Evolutionary conservation across 768 basidiomycete species (phyloP).

Genomic region (Piloderma croceum): DNA sequence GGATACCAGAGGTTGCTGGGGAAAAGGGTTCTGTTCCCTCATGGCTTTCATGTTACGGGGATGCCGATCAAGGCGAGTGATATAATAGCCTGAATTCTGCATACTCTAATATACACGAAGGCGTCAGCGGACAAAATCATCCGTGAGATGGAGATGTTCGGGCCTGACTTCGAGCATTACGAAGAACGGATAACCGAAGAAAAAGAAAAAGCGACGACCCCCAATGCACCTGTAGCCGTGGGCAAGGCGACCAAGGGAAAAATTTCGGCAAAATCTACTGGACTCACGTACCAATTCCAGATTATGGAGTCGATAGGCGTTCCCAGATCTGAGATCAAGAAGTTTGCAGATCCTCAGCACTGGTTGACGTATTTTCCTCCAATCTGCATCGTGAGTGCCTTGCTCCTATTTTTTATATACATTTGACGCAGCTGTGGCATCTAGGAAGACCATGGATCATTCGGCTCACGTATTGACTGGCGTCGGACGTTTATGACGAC

Average conservation of each 20-base stretch:
- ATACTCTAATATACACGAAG: slow-evolving; percentile 33
- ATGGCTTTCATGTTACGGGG: slow-evolving; percentile 95
- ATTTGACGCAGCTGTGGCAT: slow-evolving; percentile 7
- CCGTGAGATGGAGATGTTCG: slow-evolving; percentile 95
- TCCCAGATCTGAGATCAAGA: slow-evolving; percentile 84
- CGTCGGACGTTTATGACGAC: slow-evolving; percentile 92
- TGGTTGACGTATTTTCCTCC: slow-evolving; percentile 97
- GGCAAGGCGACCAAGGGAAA: slow-evolving; percentile 96
- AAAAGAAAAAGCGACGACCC: slow-evolving; percentile 42
- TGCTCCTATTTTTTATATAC: slow-evolving; percentile 1
- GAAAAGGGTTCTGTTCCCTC: slow-evolving; percentile 92
- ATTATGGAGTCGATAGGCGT: slow-evolving; percentile 95
- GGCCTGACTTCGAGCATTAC: slow-evolving; percentile 77
- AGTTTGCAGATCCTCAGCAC: slow-evolving; percentile 90
- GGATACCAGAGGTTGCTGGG: slow-evolving; percentile 95
- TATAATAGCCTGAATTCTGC: background rate
- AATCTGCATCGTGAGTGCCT: slow-evolving; percentile 63
- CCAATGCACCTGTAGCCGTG: slow-evolving; percentile 40
- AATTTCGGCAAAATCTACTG: slow-evolving; percentile 86
- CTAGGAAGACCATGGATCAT: slow-evolving; percentile 67
- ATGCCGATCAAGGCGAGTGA: slow-evolving; percentile 94
- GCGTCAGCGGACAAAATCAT: slow-evolving; percentile 97
- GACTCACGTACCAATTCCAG: slow-evolving; percentile 95
- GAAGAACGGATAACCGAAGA: slow-evolving; percentile 37
- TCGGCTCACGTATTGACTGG: slow-evolving; percentile 98